A percentile compares a stretch with the other conserved stretches of the same genome.
Evolutionary conservation across 441 rosid genomes (phyloP).

Genomic region (Pelargonium australe): DNA sequence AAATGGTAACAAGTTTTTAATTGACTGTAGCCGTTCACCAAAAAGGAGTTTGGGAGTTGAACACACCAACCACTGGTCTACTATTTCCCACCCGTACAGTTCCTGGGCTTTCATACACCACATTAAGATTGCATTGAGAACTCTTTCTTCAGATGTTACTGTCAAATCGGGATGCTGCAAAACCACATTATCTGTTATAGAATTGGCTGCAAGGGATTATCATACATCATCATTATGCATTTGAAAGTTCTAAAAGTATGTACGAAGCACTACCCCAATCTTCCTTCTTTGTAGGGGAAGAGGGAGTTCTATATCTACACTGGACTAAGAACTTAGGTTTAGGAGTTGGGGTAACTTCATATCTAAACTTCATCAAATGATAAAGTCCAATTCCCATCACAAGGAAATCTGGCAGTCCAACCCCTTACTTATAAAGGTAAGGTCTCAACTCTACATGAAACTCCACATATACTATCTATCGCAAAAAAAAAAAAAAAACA

Average conservation of each 20-base stretch:
- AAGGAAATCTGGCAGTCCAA: background rate
- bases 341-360: background rate
- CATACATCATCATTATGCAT: conserved; percentile 13
- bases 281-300: conserved; percentile 6
- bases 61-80: conserved; percentile 45
- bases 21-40: conserved; percentile 54
- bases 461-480: background rate
- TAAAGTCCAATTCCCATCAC: background rate
- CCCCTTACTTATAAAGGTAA: background rate
- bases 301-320: conserved; percentile 1
- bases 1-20: conserved; percentile 52
- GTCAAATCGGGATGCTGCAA: conserved; percentile 93
- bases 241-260: conserved; percentile 6
- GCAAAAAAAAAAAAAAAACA: no score
- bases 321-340: background rate
- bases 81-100: conserved; percentile 58
- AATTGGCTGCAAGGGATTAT: conserved; percentile 11
- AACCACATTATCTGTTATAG: conserved; percentile 27
- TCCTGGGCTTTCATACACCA: conserved; percentile 77
- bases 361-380: background rate
- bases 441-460: background rate
- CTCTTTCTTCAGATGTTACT: conserved; percentile 87
- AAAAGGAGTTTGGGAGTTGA: conserved; percentile 43
- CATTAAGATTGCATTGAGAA: conserved; percentile 82
- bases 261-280: background rate